These are phyloP conservation scores for Diaporthe capsici DNA, from an alignment of 2,329 filamentous ascomycete species.

Conservation along the genomic window DNA sequence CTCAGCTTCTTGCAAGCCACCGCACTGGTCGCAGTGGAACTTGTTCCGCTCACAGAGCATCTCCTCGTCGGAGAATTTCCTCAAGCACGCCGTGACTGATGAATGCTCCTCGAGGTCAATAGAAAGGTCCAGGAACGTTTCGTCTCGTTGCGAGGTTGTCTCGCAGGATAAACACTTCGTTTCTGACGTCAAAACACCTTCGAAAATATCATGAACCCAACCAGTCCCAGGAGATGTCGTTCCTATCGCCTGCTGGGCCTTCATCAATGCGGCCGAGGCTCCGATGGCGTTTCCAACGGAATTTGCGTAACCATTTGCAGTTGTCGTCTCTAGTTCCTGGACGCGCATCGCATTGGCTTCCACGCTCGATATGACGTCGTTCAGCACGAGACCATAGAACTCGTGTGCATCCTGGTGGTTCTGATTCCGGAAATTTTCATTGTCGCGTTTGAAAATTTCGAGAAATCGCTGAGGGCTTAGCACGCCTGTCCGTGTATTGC, in stretches of 20 bases:
- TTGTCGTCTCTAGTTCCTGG: conserved; percentile 62
- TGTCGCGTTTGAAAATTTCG: conserved; percentile 92
- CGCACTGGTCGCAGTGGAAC: conserved; percentile 98
- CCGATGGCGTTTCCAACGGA: conserved; percentile 63
- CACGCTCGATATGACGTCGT: conserved; percentile 94
- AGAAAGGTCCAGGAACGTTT: conserved; percentile 95
- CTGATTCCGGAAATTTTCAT: conserved; percentile 96
- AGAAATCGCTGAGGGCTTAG: conserved; percentile 93
- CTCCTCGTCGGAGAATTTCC: conserved; percentile 97
- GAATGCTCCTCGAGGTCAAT: conserved; percentile 96
- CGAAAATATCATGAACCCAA: conserved; percentile 98
- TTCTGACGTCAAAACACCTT: conserved; percentile 94
- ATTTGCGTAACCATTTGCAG: conserved; percentile 62
- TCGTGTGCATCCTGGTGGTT: conserved; percentile 99
- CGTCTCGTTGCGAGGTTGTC: conserved; percentile 93
- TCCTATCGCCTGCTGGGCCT: conserved; percentile 53
- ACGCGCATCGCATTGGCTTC: conserved; percentile 85
- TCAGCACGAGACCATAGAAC: conserved; percentile 94
- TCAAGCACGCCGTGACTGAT: conserved; percentile 93
- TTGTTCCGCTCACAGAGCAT: conserved; percentile 99
- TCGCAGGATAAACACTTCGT: conserved; percentile 97
- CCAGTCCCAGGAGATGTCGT: conserved; percentile 75
- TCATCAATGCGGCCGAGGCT: conserved; percentile 48
- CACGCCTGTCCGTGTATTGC: conserved; percentile 86
- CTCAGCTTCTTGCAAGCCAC: conserved; percentile 95